Evolutionary conservation across 2,329 filamentous ascomycete species (phyloP).

Genomic region (Blastomyces silverae): DNA sequence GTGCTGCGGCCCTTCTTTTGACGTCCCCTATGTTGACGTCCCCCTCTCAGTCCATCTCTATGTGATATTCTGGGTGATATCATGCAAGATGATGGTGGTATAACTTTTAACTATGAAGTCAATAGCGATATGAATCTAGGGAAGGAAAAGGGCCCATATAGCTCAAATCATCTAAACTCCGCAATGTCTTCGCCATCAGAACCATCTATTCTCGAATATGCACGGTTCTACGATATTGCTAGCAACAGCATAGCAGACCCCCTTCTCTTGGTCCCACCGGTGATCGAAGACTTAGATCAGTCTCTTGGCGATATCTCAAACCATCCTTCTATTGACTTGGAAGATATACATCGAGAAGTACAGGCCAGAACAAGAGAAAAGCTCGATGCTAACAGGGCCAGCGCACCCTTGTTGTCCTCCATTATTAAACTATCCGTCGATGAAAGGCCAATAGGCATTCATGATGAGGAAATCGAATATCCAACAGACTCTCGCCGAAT

Average conservation of each 20-base stretch:
- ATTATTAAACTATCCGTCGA: slow-evolving; percentile 21
- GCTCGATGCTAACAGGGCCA: slow-evolving; percentile 30
- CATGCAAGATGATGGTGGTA: neutral
- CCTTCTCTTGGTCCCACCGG: slow-evolving; percentile 18
- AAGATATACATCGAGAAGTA: slow-evolving; percentile 9
- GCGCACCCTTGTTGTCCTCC: slow-evolving; percentile 29
- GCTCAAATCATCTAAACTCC: neutral
- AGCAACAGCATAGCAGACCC: slow-evolving; percentile 33
- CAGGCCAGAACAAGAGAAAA: slow-evolving; percentile 28
- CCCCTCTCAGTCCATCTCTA: neutral
- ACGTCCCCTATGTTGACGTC: neutral
- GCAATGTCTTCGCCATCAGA: slow-evolving; percentile 25
- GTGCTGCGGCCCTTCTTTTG: neutral
- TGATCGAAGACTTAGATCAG: slow-evolving; percentile 13
- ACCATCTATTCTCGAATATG: slow-evolving; percentile 43
- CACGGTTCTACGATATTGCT: slow-evolving; percentile 42
- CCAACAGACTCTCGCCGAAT: slow-evolving; percentile 24
- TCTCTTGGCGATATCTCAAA: slow-evolving; percentile 19
- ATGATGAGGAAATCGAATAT: slow-evolving; percentile 21
- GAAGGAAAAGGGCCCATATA: neutral
- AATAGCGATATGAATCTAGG: neutral
- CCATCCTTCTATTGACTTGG: neutral
- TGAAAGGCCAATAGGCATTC: neutral
- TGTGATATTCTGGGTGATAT: neutral
- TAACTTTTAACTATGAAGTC: neutral